A percentile compares a stretch with the other conserved stretches of the same genome.
Conservation (phyloP, 495 filamentous ascomycete genomes). For the Chlorociboria aeruginascens region DNA sequence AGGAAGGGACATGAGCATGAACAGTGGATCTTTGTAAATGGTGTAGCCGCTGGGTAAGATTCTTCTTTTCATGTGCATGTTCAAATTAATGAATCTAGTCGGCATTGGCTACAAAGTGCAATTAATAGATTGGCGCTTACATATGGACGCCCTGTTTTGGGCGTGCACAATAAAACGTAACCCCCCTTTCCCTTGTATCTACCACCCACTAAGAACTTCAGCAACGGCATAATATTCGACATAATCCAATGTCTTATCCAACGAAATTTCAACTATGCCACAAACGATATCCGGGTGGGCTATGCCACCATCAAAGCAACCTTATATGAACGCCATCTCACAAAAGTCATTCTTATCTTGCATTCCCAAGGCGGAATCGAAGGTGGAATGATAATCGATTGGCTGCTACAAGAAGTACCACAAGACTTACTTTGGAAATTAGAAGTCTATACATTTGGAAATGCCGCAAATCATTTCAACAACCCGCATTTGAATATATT, state of each 20-base stretch:
- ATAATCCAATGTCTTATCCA: constrained; percentile 68
- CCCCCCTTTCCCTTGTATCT: neutral
- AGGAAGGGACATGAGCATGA: constrained; percentile 35
- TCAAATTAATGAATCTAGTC: constrained; percentile 20
- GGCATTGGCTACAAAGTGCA: constrained; percentile 53
- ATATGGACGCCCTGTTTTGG: constrained; percentile 61
- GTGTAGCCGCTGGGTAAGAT: constrained; percentile 47
- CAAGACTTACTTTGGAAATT: constrained; percentile 53
- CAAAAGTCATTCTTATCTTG: constrained; percentile 64
- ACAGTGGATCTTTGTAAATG: constrained; percentile 67
- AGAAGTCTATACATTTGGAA: constrained; percentile 80
- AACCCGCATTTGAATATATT: constrained; percentile 47
- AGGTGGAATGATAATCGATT: constrained; percentile 62
- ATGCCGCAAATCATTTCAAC: constrained; percentile 80
- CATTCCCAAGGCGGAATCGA: constrained; percentile 81
- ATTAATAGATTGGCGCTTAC: constrained; percentile 60
- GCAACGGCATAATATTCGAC: constrained; percentile 57
- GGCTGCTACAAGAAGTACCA: constrained; percentile 65
- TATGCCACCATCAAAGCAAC: constrained; percentile 45
- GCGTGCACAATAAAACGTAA: constrained; percentile 74
- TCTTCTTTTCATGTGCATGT: constrained; percentile 11
- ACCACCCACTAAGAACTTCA: neutral
- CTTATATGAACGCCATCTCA: constrained; percentile 43
- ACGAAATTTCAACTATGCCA: constrained; percentile 61
- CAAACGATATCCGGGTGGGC: constrained; percentile 49